Evolutionary conservation across 768 basidiomycete species (phyloP), one percentile per base, ranked within the genome.

Genomic region (Leccinum obscurum): DNA sequence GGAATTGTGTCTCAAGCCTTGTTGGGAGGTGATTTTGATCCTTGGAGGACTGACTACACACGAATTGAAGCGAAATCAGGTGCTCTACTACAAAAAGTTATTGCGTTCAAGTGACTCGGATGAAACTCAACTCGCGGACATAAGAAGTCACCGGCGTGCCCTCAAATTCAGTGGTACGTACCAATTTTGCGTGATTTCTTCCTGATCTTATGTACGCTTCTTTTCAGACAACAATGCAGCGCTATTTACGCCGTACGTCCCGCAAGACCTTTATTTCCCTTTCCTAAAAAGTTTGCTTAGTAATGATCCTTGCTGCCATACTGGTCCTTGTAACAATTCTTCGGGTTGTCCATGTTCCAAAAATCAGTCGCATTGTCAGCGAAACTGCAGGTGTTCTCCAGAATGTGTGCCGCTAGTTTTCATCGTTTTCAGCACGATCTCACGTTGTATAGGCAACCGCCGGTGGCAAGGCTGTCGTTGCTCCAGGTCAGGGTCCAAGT

Each of bases 391-490:
- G 1, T 90, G 89, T 65, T 66, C 72, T 24, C 60, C 59, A 8
- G 76, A 77, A 53, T 90, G 88, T 86, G 63, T 48, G 79, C 67
- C 35, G 46, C 50, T 20, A 3, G 1, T 51, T 9, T 30, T 52
- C 37, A 26, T 32, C 7, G 2, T 49, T 54, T 24, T 51, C 13
- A 20, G 24, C 11, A 37, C 26, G 24, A 24, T 46, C 54, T 3
- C 35, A 54, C 28, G 10, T 54, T 30, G 39, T 59, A 11, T 60
- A 89, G 88, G 89, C 65, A 57, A 59, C 22, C 81, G 82, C 13
- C 78, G 83, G 53, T 84, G 81, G 80, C 70, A 67, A 57, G 88
- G 89, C 3, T 90, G 89, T 64, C 68, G 66, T 9, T 90, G 87
- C 64, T 68, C 71, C 10, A 62, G 67, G 39, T 44, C 24, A 7